Percentiles rank a stretch among this genome's conserved stretches.
These are phyloP conservation scores for Didymosphaeria variabile DNA, from an alignment of 2,329 filamentous ascomycete species.

Conservation along the genomic window DNA sequence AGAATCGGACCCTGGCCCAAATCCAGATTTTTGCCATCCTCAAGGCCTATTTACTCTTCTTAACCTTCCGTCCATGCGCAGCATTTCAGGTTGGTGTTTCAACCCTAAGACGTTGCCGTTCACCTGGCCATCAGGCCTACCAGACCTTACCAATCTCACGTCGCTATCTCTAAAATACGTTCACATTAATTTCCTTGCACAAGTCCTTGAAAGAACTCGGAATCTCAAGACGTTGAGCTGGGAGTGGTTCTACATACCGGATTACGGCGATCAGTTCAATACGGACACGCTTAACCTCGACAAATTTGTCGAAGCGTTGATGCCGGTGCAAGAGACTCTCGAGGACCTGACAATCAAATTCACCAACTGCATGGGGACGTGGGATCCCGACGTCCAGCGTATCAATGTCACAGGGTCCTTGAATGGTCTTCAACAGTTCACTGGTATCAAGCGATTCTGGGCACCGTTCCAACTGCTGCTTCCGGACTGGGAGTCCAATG, in stretches of 20 bases:
- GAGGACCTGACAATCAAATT: conserved; percentile 11
- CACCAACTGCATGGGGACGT: neutral
- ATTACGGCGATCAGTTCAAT: neutral
- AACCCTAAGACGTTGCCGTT: conserved; percentile 7
- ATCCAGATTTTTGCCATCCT: conserved; percentile 9
- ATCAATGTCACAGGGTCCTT: conserved; percentile 1
- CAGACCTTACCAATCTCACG: conserved; percentile 2
- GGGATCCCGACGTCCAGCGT: conserved; percentile 3
- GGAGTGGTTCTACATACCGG: conserved; percentile 7
- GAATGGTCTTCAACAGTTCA: conserved; percentile 3
- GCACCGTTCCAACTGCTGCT: conserved; percentile 5
- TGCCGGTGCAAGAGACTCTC: conserved; percentile 6
- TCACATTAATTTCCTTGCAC: conserved; percentile 6
- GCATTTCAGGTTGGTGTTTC: conserved; percentile 3
- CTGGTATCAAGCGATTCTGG: conserved; percentile 4
- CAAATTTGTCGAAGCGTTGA: conserved; percentile 11
- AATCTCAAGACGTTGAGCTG: conserved; percentile 4
- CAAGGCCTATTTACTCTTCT: conserved; percentile 3
- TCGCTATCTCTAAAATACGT: conserved; percentile 3
- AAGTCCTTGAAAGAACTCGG: conserved; percentile 6
- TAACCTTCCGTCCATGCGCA: conserved; percentile 8
- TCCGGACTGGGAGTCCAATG: conserved; percentile 4
- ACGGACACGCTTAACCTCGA: conserved; percentile 3
- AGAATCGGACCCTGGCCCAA: neutral
- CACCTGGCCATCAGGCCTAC: conserved; percentile 6